Evolutionary conservation across 768 basidiomycete genomes (phyloP), one percentile per base, ranked within the genome.

Genomic region (Termitomyces sp.): DNA sequence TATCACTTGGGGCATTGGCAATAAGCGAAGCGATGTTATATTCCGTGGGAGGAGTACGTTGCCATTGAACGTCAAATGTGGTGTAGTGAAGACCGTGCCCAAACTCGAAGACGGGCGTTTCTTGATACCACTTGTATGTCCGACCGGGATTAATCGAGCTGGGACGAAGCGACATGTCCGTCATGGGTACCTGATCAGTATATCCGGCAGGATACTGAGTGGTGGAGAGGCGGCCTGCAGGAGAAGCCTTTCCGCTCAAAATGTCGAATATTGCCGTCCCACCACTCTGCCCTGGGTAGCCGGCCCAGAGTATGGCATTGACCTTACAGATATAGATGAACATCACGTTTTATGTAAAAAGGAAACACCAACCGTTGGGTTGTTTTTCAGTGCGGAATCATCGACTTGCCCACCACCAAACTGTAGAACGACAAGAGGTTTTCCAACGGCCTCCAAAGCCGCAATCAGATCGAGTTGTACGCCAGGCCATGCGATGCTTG

Each of bases 341-440:
- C n/a, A 45, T 33, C 26, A 12, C 24, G 6, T 47, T 22, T n/a
- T n/a, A 15, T 22, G 33, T 16, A 0, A n/a, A 31, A 42, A 44
- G 18, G 9, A 51, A 41, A n/a, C 5, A 60, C 71, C 59, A 34
- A 81, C 81, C 41, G 68, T 73, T 28, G 64, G 53, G 52, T 75
- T 82, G 18, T 57, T 69, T 62, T 81, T 81, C 55, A 85, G 68
- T 5, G 66, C 68, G 2, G 75, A 70, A 59, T 74, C 74, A 59
- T 84, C 83, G 9, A 84, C 71, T 64, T 84, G 84, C 0, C 82
- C 83, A 18, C 80, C 83, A 26, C 83, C 81, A 52, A 83, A 80
- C 62, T 84, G 83, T 51, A 80, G 62, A 24, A 83, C 78, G 34
- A 83, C 68, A 2, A 83, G 66, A 15, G 82, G 81, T 65, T 83